Evolutionary conservation across 345 rosid species (phyloP).

Genomic region (Hevea brasiliensis): DNA sequence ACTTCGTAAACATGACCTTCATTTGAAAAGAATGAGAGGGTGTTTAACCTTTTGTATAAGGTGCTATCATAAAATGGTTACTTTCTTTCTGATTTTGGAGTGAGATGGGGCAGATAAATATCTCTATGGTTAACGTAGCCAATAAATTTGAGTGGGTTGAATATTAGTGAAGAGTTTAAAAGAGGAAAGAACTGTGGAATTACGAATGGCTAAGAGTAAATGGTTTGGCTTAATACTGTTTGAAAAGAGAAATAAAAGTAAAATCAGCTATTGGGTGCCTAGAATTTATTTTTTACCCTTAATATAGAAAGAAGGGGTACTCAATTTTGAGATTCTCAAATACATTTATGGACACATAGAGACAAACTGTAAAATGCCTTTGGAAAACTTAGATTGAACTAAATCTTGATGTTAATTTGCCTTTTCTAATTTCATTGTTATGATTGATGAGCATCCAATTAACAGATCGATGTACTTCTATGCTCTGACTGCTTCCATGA

Average conservation of each 20-base stretch:
- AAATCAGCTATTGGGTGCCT: neutral
- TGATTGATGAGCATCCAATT: constrained; percentile 29
- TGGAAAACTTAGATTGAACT: neutral
- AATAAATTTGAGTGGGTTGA: neutral
- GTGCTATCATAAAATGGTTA: neutral
- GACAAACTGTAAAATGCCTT: constrained; percentile 5
- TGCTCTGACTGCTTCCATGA: constrained; percentile 83
- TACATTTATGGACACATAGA: neutral
- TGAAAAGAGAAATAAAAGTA: neutral
- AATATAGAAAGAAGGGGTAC: too few species aligned
- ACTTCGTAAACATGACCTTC: neutral
- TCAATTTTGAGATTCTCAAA: neutral
- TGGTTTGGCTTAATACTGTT: neutral
- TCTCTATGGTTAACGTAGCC: neutral
- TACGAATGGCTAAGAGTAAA: neutral
- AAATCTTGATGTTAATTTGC: constrained; percentile 10
- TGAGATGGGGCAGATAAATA: neutral
- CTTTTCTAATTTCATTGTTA: neutral
- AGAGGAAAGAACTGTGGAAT: neutral
- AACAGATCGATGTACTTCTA: constrained; percentile 72
- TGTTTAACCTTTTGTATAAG: neutral
- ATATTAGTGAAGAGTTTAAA: neutral
- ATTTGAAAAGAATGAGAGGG: neutral
- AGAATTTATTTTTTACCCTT: too few species aligned
- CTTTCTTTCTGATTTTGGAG: neutral